Evolutionary conservation across 768 basidiomycete genomes (phyloP).

Genomic region (Mrakia blollopis): DNA sequence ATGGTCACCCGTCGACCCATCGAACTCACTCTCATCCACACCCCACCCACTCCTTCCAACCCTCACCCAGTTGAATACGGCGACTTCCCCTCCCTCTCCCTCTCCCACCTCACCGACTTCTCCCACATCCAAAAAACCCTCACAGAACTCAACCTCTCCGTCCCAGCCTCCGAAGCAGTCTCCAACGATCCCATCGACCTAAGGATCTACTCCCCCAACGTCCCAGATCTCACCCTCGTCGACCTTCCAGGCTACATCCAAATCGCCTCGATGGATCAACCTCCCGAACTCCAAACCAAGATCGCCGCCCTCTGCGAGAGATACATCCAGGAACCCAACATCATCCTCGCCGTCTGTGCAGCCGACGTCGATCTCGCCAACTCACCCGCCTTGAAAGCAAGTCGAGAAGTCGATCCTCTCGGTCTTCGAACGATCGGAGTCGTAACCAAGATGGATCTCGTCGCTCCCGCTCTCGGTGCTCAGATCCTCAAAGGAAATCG

Average conservation of each 20-base stretch:
- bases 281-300: constrained; percentile 88
- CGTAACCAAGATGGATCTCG: constrained; percentile 98
- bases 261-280: constrained; percentile 90
- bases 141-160: constrained; percentile 89
- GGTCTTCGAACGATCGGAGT: constrained; percentile 95
- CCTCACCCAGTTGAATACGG: constrained; percentile 68
- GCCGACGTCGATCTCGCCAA: constrained; percentile 99
- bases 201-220: constrained; percentile 88
- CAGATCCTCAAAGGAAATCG: constrained; percentile 76
- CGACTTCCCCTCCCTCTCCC: constrained; percentile 84
- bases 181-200: constrained; percentile 95
- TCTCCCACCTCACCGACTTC: constrained; percentile 87
- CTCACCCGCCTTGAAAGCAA: constrained; percentile 88
- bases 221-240: constrained; percentile 95
- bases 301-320: constrained; percentile 83
- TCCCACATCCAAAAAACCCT: constrained; percentile 84
- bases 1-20: constrained; percentile 99
- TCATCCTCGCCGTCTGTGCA: constrained; percentile 96
- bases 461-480: constrained; percentile 76
- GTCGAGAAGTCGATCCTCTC: constrained; percentile 87
- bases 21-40: constrained; percentile 93
- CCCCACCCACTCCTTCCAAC: constrained; percentile 58
- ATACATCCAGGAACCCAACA: constrained; percentile 99
- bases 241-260: constrained; percentile 98
- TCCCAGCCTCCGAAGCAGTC: constrained; percentile 82